Evolutionary conservation across 805 yeast genomes (phyloP), one percentile per base, ranked within the genome.

Genomic region (Kazachstania viticola): DNA sequence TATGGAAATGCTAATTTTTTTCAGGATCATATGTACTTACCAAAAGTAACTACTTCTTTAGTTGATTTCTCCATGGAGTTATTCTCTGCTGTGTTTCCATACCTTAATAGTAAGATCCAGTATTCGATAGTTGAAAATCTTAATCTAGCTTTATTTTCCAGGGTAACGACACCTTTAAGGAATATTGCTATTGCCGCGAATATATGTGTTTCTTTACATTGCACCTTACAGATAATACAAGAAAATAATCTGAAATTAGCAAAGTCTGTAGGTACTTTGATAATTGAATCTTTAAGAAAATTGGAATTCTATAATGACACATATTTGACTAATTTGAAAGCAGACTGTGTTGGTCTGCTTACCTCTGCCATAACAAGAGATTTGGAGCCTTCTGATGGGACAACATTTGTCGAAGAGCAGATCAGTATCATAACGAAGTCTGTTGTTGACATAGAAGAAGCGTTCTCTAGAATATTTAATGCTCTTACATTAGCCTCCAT

Each of bases 71-170:
- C 95, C 0, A 74, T 88, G 46, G 84, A 79, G 37, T 63, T 87
- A 2, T 82, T 85, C 48, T 73, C 81, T 4, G 48, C 68, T 7
- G 64, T 79, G 1, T 79, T 88, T 41, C 82, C 93, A 0, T 62
- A 65, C 36, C 67, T 88, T 42, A 73, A 87, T 6, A 57, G 72
- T 4, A 81, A 83, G 39, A 79, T 91, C 32, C 96, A 88, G 47
- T 76, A 79, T 36, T 84, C 96, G 1, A 64, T 91, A n/a, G 55
- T 91, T 14, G 96, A 88, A 46, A 81, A 76, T 33, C 56, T 91
- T 39, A 68, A 85, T 41, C 62, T 77, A 3, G 62, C 67, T 13
- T 38, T 77, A 23, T 60, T 69, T 29, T 62, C 71, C 18, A 56
- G 65, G 33, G 41, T 49, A 4, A 46, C 56, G 2, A 48, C 46